Percentiles rank a stretch among this genome's conserved stretches.
phyloP scores from a whole-genome alignment of 2,329 filamentous ascomycete species.

The Neocucurbitaria cava region DNA sequence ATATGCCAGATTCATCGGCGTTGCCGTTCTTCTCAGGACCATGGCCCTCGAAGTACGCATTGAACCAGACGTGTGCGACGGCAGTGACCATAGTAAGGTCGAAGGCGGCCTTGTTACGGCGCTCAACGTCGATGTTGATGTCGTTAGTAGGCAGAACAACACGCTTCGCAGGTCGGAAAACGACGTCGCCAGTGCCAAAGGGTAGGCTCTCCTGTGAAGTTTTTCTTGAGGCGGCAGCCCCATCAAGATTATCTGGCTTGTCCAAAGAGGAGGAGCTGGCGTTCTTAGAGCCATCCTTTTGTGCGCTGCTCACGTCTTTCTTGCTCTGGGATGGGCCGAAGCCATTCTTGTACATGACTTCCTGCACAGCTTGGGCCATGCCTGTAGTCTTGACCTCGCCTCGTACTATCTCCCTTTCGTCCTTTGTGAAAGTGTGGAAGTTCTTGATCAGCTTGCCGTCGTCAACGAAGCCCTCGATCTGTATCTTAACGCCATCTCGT shows the following conservation, averaged over 20 bases:
- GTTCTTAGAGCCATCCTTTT: constrained; percentile 26
- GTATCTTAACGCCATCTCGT: constrained; percentile 84
- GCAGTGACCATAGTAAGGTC: constrained; percentile 88
- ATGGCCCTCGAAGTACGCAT: constrained; percentile 86
- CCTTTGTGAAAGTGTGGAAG: constrained; percentile 79
- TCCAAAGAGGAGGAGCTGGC: constrained; percentile 26
- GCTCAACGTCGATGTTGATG: constrained; percentile 88
- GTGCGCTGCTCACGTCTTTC: constrained; percentile 18
- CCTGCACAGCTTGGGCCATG: constrained; percentile 55
- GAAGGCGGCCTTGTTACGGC: constrained; percentile 79
- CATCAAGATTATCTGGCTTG: constrained; percentile 21
- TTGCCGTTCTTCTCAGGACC: constrained; percentile 72
- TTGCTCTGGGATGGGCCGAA: constrained; percentile 36
- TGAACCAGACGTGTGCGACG: constrained; percentile 97
- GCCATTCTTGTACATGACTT: constrained; percentile 52
- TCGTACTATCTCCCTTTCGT: constrained; percentile 73
- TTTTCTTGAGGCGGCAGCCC: constrained; percentile 19
- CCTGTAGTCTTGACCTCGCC: constrained; percentile 56
- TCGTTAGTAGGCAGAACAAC: constrained; percentile 81
- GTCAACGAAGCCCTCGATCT: constrained; percentile 84
- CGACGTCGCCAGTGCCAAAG: constrained; percentile 70
- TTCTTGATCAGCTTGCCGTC: constrained; percentile 85
- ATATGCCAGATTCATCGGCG: constrained; percentile 73
- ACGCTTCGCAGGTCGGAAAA: constrained; percentile 74
- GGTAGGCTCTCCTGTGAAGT: constrained; percentile 49